A percentile compares a stretch with the other conserved stretches of the same genome.
Conservation (phyloP, 1,139 yeast genomes). For the Taphrina wiesneri region DNA sequence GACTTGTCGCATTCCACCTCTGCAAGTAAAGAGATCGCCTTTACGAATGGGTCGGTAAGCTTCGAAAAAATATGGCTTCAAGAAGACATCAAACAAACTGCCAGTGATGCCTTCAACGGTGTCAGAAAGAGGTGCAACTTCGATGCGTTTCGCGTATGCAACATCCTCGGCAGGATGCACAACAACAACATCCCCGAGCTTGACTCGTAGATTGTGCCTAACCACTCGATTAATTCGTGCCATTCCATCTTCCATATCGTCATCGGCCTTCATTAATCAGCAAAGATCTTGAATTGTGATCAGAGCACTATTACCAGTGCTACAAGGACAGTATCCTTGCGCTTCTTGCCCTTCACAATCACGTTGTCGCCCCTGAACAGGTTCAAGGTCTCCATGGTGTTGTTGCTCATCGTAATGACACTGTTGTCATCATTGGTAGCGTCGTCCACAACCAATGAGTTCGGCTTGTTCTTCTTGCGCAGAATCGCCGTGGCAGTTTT, state of each 20-base stretch:
- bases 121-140: constrained; percentile 96
- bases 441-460: constrained; percentile 87
- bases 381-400: constrained; percentile 92
- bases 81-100: constrained; percentile 91
- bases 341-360: constrained; percentile 93
- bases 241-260: constrained; percentile 93
- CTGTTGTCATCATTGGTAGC: constrained; percentile 97
- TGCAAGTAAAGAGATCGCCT: constrained; percentile 92
- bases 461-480: constrained; percentile 97
- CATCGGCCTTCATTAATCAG: constrained; percentile 56
- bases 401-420: constrained; percentile 88
- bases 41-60: constrained; percentile 98
- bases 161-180: constrained; percentile 97
- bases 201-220: constrained; percentile 88
- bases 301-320: constrained; percentile 53
- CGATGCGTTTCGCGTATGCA: constrained; percentile 77
- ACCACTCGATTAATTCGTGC: constrained; percentile 94
- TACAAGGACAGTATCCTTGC: constrained; percentile 96
- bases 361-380: constrained; percentile 98
- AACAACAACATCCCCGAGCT: constrained; percentile 88
- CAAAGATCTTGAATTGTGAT: neutral
- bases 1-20: constrained; percentile 99
- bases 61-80: constrained; percentile 97
- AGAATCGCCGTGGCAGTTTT: constrained; percentile 83
- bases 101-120: constrained; percentile 98